phyloP scores from a whole-genome alignment of 164 flowering plant genomes.

The Chimonanthus salicifolius region DNA sequence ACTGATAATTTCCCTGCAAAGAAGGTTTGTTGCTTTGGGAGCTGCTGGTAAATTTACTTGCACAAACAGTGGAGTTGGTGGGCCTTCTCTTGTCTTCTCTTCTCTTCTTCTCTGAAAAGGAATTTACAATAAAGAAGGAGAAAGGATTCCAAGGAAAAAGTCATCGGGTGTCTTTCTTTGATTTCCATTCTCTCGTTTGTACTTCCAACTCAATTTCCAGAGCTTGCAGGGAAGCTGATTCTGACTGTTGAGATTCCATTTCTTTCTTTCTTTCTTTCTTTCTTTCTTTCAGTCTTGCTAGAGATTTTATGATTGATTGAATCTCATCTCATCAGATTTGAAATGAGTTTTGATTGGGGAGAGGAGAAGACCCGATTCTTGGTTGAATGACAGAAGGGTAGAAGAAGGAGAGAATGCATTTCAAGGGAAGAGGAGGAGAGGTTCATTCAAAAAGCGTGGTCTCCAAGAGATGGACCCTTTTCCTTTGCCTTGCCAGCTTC shows the following conservation, averaged over 20 bases:
- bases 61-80: no score
- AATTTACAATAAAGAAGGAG: no score
- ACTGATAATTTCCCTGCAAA: no score
- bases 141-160: no score
- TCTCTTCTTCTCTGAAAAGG: no score
- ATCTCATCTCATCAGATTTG: neutral
- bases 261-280: neutral
- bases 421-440: conserved; percentile 46
- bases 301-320: neutral
- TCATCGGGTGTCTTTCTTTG: no score
- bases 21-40: no score
- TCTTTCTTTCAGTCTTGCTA: neutral
- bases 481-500: conserved; percentile 62
- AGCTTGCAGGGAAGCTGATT: neutral
- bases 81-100: no score
- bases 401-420: conserved; percentile 27
- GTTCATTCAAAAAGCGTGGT: conserved; percentile 24
- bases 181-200: neutral
- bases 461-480: conserved; percentile 40
- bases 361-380: conserved; percentile 1
- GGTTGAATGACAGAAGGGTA: neutral
- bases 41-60: no score
- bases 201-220: neutral
- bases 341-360: conserved; percentile 8
- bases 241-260: neutral